These are phyloP conservation scores for Diaporthe capsici DNA, from an alignment of 2,329 filamentous ascomycete species.

Conservation along the genomic window DNA sequence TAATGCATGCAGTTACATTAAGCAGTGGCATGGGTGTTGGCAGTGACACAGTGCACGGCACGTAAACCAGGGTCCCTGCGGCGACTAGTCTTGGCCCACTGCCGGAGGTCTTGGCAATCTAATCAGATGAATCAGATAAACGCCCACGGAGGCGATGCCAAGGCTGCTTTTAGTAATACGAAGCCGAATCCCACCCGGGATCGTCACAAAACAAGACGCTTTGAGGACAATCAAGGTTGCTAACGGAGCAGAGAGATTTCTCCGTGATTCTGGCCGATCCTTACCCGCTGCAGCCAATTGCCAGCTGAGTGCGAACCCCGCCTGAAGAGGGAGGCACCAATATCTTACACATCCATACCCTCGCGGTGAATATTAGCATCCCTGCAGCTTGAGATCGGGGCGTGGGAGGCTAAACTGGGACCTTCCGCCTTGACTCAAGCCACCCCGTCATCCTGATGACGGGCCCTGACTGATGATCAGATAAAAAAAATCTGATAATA, in stretches of 20 bases:
- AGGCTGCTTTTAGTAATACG: slow-evolving; percentile 4
- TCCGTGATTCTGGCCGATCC: slow-evolving; percentile 14
- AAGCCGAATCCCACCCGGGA: slow-evolving; percentile 12
- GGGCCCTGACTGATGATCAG: slow-evolving; percentile 31
- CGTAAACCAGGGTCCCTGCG: neutral
- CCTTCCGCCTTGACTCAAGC: slow-evolving; percentile 27
- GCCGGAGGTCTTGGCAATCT: slow-evolving; percentile 19
- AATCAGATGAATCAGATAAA: slow-evolving; percentile 38
- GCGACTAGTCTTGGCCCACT: neutral
- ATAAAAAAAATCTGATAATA: slow-evolving; percentile 32
- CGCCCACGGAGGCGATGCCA: neutral
- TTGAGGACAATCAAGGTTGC: slow-evolving; percentile 1
- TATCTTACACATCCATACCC: neutral
- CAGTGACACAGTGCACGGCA: slow-evolving; percentile 15
- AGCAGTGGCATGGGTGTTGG: neutral
- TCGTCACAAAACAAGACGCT: slow-evolving; percentile 11
- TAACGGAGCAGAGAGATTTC: slow-evolving; percentile 8
- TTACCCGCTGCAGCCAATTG: neutral
- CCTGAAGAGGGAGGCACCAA: neutral
- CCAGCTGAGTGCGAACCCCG: neutral
- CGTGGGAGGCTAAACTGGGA: slow-evolving; percentile 15
- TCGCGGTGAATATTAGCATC: neutral
- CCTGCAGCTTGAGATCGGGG: neutral
- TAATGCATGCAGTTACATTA: slow-evolving; percentile 10
- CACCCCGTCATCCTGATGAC: slow-evolving; percentile 8